Conservation (phyloP, 352 stramenopile species). For the Phytopythium delawarense region DNA sequence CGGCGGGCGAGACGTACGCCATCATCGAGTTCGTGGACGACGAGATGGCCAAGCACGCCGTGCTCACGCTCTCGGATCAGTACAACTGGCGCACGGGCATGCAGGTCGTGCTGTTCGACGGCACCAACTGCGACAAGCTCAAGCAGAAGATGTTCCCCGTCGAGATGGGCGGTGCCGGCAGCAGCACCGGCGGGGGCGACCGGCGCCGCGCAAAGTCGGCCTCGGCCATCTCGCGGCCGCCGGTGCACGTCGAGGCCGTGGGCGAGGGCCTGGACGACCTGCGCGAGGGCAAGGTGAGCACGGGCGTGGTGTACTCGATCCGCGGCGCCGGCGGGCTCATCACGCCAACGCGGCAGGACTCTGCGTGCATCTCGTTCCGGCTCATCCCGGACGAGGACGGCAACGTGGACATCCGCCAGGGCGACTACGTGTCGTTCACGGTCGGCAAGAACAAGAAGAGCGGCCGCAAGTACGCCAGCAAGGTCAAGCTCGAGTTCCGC, state of each 20-base stretch:
- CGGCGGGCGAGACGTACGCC: conserved; percentile 81
- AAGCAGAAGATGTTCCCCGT: conserved; percentile 90
- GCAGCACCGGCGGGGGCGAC: conserved; percentile 27
- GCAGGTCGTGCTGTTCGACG: conserved; percentile 87
- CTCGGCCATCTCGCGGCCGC: conserved; percentile 55
- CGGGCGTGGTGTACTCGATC: conserved; percentile 84
- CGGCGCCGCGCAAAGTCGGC: conserved; percentile 79
- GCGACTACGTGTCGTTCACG: conserved; percentile 87
- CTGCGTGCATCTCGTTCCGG: conserved; percentile 82
- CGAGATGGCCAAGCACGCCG: conserved; percentile 87
- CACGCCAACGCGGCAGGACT: conserved; percentile 79
- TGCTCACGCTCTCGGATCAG: conserved; percentile 81
- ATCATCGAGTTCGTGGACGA: conserved; percentile 89
- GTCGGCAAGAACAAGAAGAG: conserved; percentile 90
- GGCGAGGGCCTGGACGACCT: conserved; percentile 80
- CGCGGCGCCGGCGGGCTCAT: conserved; percentile 79
- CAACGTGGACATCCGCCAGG: conserved; percentile 79
- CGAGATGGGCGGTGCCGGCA: conserved; percentile 31
- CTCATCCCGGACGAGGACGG: conserved; percentile 86
- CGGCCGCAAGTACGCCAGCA: conserved; percentile 83
- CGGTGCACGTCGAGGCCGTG: conserved; percentile 78
- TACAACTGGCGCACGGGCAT: conserved; percentile 87
- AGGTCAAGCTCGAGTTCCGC: conserved; percentile 87
- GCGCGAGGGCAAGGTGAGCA: conserved; percentile 87
- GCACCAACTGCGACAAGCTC: conserved; percentile 85